Percentiles rank a stretch among this genome's conserved stretches.
Conservation (phyloP, 2,329 filamentous ascomycete species). For the Scedosporium boydii region DNA sequence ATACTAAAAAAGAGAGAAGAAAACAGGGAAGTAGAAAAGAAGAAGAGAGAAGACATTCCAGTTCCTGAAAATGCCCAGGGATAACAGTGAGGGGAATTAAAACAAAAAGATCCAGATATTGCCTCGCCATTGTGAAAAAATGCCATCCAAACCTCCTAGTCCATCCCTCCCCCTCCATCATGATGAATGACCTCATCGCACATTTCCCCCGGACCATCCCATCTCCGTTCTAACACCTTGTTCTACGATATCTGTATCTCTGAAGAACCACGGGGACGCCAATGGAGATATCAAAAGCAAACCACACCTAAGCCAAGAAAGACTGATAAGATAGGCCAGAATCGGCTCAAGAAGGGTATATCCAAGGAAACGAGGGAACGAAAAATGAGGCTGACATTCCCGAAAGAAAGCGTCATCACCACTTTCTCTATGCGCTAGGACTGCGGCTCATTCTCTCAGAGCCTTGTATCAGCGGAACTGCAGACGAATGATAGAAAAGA, state of each 20-base stretch:
- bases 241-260: neutral
- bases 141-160: neutral
- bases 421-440: too few relatives aligned
- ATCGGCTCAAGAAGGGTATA: slow-evolving; percentile 2
- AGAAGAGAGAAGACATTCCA: neutral
- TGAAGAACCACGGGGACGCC: neutral
- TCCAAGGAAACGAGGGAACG: too few relatives aligned
- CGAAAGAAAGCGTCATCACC: too few relatives aligned
- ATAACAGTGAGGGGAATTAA: neutral
- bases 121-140: neutral
- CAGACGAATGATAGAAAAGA: slow-evolving; percentile 59
- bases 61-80: neutral
- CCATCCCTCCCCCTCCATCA: neutral
- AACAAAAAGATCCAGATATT: neutral
- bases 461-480: slow-evolving; percentile 35
- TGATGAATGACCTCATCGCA: neutral
- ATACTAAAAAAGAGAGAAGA: neutral
- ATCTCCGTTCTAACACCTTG: neutral
- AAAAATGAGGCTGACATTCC: neutral
- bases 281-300: neutral
- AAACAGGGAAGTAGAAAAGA: neutral
- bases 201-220: neutral
- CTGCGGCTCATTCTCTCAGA: neutral
- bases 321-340: slow-evolving; percentile 5
- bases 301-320: neutral